phyloP scores from a whole-genome alignment of 176 grass and related monocot genomes.

The Tuctoria greenei region DNA sequence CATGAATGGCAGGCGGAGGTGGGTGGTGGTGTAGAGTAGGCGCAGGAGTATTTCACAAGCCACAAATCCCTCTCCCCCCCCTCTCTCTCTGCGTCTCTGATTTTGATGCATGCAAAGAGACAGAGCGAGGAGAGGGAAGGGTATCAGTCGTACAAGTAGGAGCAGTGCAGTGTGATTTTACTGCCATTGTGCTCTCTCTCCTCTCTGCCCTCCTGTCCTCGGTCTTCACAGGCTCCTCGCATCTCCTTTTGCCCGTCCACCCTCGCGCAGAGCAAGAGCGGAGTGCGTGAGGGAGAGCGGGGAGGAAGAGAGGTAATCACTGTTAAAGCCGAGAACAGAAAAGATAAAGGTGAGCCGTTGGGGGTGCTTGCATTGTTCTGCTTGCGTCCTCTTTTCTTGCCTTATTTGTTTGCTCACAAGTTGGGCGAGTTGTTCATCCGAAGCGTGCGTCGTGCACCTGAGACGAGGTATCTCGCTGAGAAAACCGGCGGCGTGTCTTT shows the following conservation, averaged over 20 bases:
- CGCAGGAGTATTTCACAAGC: conserved; percentile 37
- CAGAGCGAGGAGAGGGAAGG: conserved; percentile 38
- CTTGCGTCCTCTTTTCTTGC: background rate
- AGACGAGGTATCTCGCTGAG: background rate
- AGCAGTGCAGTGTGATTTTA: conserved; percentile 50
- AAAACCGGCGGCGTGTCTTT: background rate
- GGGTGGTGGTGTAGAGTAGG: conserved; percentile 28
- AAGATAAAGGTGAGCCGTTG: conserved; percentile 16
- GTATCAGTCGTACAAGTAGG: conserved; percentile 28
- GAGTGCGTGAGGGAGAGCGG: conserved; percentile 19
- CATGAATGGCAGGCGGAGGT: conserved; percentile 54
- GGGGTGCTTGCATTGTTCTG: background rate
- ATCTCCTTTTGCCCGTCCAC: background rate
- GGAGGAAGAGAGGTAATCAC: background rate
- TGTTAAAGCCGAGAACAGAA: background rate
- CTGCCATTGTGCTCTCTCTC: conserved; percentile 36
- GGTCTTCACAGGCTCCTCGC: background rate
- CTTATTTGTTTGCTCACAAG: conserved; percentile 38
- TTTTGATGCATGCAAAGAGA: conserved; percentile 80
- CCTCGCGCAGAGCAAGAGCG: conserved; percentile 21
- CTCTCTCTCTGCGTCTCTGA: conserved; percentile 58
- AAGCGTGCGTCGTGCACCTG: background rate
- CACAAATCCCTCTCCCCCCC: background rate
- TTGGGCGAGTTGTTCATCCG: conserved; percentile 2
- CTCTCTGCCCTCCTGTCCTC: conserved; percentile 20